Base-by-base conservation (phyloP, 768 basidiomycete species). In the Ephemerocybe angulata region DNA sequence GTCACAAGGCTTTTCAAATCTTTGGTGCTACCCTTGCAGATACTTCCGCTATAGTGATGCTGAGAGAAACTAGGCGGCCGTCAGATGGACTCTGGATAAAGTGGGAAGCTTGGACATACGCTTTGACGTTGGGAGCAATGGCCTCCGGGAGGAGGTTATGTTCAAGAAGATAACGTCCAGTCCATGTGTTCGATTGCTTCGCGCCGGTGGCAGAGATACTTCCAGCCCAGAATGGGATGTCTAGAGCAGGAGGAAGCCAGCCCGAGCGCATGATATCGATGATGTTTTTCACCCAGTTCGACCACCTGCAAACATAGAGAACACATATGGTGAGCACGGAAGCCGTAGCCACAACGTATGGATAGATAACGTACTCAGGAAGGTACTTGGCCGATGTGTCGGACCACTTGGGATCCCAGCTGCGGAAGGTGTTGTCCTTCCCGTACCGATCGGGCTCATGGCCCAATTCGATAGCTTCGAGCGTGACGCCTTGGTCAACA, bases 271-370 rank as follows among this genome's bases (percentile, higher is more conserved):
- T 27, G 31, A 50, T 19, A 1, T 50, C 48, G n/a, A 33, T 50
- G n/a, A 50, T 50, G n/a, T 50, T 50, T 24, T 50, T 50, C 48
- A 35, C 48, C 48, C 48, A 50, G 21, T 50, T 50, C 21, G 28
- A n/a, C 48, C 48, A 50, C 48, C 48, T 50, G 24, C 27, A 28
- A 19, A 21, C 5, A 8, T 44, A 4, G 19, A 24, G 25, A 17
- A 46, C 3, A 17, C 24, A 7, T 15, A n/a, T n/a, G n/a, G n/a
- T n/a, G n/a, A n/a, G n/a, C n/a, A n/a, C n/a, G n/a, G n/a, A n/a
- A n/a, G n/a, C n/a, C n/a, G n/a, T n/a, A n/a, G n/a, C n/a, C n/a
- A n/a, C n/a, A n/a, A n/a, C n/a, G n/a, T n/a, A n/a, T n/a, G n/a
- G 27, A 35, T 21, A 30, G 6, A 13, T 4, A 2, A 50, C 48